These are phyloP conservation scores for Saprolegnia diclina DNA, from an alignment of 352 stramenopile species.

Conservation along the genomic window DNA sequence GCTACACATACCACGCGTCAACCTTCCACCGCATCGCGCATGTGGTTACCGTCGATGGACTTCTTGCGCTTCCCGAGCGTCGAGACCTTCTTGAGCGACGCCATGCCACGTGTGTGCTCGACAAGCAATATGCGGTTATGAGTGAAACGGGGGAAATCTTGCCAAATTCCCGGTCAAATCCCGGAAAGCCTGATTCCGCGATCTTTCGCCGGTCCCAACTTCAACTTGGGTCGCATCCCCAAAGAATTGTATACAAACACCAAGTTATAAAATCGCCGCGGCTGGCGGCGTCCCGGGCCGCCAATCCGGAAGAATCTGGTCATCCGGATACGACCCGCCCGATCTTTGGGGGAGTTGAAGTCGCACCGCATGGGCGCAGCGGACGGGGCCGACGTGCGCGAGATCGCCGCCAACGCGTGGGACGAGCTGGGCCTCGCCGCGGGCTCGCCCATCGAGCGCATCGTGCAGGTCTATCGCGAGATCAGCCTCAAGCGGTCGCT, in stretches of 20 bases:
- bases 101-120: not conserved
- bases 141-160: not conserved
- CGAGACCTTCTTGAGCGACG: slow-evolving; percentile 69
- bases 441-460: slow-evolving; percentile 43
- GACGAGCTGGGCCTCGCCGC: slow-evolving; percentile 51
- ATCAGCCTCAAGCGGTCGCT: slow-evolving; percentile 44
- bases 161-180: not conserved
- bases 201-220: not conserved
- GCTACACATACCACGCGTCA: slow-evolving; percentile 32
- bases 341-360: not conserved
- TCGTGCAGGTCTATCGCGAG: slow-evolving; percentile 43
- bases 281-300: not conserved
- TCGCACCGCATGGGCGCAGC: slow-evolving; percentile 6
- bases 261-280: not conserved
- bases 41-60: slow-evolving; percentile 63
- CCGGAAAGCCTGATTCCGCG: not conserved
- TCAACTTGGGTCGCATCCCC: not conserved
- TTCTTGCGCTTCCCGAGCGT: slow-evolving; percentile 87
- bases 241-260: not conserved
- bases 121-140: slow-evolving; percentile 10
- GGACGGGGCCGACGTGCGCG: not conserved
- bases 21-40: not conserved
- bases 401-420: slow-evolving; percentile 35
- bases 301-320: not conserved
- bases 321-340: not conserved